Base-by-base conservation (phyloP, 345 rosid genomes). In the Brassica carinata region DNA sequence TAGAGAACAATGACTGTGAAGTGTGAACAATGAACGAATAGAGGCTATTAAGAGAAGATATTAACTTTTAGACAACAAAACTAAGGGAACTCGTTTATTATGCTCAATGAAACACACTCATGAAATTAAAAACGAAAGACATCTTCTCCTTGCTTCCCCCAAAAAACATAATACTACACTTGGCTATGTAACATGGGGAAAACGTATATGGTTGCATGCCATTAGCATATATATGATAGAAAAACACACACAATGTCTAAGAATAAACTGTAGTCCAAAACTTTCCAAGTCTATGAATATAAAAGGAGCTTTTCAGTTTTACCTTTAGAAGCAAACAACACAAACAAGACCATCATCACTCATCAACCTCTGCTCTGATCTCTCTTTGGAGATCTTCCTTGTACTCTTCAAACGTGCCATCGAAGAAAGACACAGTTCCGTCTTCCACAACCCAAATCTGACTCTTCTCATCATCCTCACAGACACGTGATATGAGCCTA, bases 361-460 rank as follows among this genome's bases (percentile, higher is more conserved):
- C 92, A 64, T 93, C 98, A 58, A 93, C 94, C 85, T 88, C 96
- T 2, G 88, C 92, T 82, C 80, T 89, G 40, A 92, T 92, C 81
- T 89, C 92, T 80, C 86, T 87, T 71, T 85, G 97, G 51, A 92
- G 90, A 71, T 92, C 97, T 34, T 91, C 92, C 81, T 92, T 92
- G 85, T 92, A 91, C 76, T 92, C 97, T 66, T 91, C 94, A 72
- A 92, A 92, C 15, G 92, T 85, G 77, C 96, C 96, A 0, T 83
- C 83, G 83, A 85, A 92, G 40, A 74, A 45, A 34, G 27, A 79
- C 64, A 90, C 97, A 0, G 97, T 90, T 71, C 98, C 98, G 45
- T 93, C 82, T 67, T 93, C 98, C 3, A 91, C 98, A 2, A 95
- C 97, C 99, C 99, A 95, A 53, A 93, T 91, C 68, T 90, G 76